Evolutionary conservation across 352 stramenopile species (phyloP).

Genomic region (Pythium scleroteichum): DNA sequence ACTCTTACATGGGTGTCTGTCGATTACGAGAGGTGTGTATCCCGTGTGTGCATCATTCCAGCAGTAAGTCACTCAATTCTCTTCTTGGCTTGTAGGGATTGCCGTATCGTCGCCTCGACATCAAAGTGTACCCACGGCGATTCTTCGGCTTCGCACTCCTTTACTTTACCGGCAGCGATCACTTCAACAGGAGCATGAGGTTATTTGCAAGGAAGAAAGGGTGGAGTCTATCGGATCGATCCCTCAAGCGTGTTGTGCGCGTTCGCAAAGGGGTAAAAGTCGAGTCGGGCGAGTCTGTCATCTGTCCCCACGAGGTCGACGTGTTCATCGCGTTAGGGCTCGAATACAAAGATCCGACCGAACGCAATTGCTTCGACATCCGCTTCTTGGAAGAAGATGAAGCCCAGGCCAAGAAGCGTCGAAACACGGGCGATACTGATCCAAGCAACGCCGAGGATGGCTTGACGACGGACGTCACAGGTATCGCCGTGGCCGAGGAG

Average conservation of each 20-base stretch:
- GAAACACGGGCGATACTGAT: neutral
- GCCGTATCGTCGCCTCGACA: constrained; percentile 71
- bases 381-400: constrained; percentile 80
- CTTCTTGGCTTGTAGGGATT: constrained; percentile 26
- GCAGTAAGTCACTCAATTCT: too few species aligned
- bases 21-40: constrained; percentile 48
- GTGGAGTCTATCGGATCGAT: constrained; percentile 71
- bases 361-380: constrained; percentile 84
- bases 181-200: constrained; percentile 90
- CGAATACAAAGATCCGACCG: constrained; percentile 79
- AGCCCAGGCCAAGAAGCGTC: constrained; percentile 45
- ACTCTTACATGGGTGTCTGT: constrained; percentile 90
- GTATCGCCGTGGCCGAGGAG: too few species aligned
- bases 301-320: constrained; percentile 80
- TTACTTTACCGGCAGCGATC: constrained; percentile 91
- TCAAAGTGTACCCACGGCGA: constrained; percentile 85
- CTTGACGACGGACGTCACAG: neutral
- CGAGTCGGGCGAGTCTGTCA: constrained; percentile 62
- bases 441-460: neutral
- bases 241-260: constrained; percentile 60
- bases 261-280: constrained; percentile 56
- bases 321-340: constrained; percentile 84
- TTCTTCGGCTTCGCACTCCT: constrained; percentile 84
- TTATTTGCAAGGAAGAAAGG: constrained; percentile 81
- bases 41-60: neutral